Evolutionary conservation across 805 yeast genomes (phyloP).

Genomic region (Cyberlindnera amylophila): DNA sequence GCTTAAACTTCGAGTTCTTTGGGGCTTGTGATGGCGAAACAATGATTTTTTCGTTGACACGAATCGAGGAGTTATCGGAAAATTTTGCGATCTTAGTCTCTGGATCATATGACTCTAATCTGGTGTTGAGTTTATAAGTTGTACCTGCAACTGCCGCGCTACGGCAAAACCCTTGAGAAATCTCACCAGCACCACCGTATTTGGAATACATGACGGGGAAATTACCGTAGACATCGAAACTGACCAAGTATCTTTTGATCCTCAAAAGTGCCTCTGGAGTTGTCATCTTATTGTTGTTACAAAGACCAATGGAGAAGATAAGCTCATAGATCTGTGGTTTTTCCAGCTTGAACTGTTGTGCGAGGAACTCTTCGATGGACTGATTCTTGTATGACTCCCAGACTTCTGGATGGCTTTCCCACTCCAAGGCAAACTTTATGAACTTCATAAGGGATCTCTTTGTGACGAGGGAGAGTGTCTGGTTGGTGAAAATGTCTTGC

Average conservation of each 20-base stretch:
- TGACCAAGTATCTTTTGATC: constrained; percentile 76
- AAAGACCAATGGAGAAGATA: constrained; percentile 80
- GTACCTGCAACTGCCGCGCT: constrained; percentile 98
- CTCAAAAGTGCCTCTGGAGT: constrained; percentile 76
- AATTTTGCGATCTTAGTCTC: constrained; percentile 62
- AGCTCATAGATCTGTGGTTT: constrained; percentile 77
- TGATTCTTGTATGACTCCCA: constrained; percentile 54
- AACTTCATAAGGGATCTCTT: constrained; percentile 89
- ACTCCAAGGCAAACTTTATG: constrained; percentile 77
- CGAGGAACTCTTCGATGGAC: constrained; percentile 58
- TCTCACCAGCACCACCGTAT: constrained; percentile 94
- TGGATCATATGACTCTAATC: constrained; percentile 62
- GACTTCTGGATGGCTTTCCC: constrained; percentile 54
- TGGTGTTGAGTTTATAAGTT: constrained; percentile 78
- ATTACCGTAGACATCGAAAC: constrained; percentile 89
- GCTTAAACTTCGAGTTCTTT: constrained; percentile 36
- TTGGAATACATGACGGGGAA: constrained; percentile 91
- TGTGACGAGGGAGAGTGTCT: constrained; percentile 64
- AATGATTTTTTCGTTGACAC: constrained; percentile 75
- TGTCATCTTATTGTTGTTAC: constrained; percentile 53
- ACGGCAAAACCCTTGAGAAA: constrained; percentile 94
- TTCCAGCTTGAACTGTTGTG: constrained; percentile 64
- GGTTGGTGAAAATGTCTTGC: constrained; percentile 91
- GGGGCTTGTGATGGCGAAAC: constrained; percentile 70
- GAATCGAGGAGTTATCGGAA: constrained; percentile 70